Conservation (phyloP, 2,329 filamentous ascomycete genomes). For the Aspergillus felis region DNA sequence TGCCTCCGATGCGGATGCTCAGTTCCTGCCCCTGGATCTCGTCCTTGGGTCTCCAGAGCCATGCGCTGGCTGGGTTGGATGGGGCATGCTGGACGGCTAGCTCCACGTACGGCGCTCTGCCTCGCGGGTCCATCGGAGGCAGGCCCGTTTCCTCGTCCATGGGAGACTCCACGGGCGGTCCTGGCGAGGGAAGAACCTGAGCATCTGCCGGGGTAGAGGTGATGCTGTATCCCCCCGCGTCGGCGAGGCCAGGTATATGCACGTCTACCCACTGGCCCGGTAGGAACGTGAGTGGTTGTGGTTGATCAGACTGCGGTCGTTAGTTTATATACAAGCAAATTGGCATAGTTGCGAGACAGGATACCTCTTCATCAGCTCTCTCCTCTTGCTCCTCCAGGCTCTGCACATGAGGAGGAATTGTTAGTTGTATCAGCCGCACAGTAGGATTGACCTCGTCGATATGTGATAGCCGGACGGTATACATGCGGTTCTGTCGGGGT, state of each 20-base stretch:
- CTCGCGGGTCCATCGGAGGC: slow-evolving; percentile 19
- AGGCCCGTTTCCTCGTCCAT: slow-evolving; percentile 17
- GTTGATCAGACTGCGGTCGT: slow-evolving; percentile 16
- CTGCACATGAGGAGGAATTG: slow-evolving; percentile 47
- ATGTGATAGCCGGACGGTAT: slow-evolving; percentile 57
- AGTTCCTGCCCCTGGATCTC: slow-evolving; percentile 59
- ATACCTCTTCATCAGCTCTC: slow-evolving; percentile 46
- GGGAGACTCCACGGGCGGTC: slow-evolving; percentile 13
- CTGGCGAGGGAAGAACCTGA: slow-evolving; percentile 26
- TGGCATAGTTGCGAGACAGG: slow-evolving; percentile 10
- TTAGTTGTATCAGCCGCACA: slow-evolving; percentile 65
- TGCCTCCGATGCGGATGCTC: slow-evolving; percentile 70
- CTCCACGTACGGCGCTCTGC: slow-evolving; percentile 58
- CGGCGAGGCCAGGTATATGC: slow-evolving; percentile 63
- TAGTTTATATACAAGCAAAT: background rate
- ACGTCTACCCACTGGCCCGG: slow-evolving; percentile 89
- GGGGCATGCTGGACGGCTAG: slow-evolving; percentile 72
- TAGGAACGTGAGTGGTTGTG: slow-evolving; percentile 56
- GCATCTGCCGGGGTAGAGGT: slow-evolving; percentile 67
- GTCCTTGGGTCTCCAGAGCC: slow-evolving; percentile 62
- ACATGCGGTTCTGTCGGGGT: slow-evolving; percentile 63
- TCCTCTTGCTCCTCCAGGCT: slow-evolving; percentile 16
- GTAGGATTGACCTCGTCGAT: slow-evolving; percentile 63
- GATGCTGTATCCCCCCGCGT: slow-evolving; percentile 83
- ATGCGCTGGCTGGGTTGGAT: slow-evolving; percentile 68